Evolutionary conservation across 441 rosid species (phyloP).

Genomic region (Hura crepitans): DNA sequence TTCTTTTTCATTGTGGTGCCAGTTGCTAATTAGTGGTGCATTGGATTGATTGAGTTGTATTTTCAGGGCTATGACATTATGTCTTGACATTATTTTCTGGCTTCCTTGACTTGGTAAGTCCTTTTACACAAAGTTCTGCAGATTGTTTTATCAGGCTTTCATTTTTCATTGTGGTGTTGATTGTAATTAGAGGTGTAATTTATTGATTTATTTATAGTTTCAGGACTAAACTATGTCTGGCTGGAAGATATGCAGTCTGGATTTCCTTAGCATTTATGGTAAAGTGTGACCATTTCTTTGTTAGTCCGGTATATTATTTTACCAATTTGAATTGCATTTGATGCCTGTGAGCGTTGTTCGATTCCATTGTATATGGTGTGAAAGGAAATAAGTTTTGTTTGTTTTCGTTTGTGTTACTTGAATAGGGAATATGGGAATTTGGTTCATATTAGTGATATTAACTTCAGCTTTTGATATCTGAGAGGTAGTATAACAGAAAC

Average conservation of each 20-base stretch:
- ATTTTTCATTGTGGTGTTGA: background rate
- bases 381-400: too few species aligned
- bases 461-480: too few species aligned
- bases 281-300: background rate
- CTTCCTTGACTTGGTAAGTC: slow-evolving; percentile 5
- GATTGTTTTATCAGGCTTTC: background rate
- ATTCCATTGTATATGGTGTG: background rate
- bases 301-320: background rate
- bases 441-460: too few species aligned
- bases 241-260: background rate
- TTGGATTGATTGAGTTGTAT: background rate
- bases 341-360: background rate
- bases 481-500: too few species aligned
- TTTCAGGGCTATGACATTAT: slow-evolving; percentile 5
- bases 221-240: slow-evolving; percentile 1
- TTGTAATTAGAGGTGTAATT: background rate
- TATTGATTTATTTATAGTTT: background rate
- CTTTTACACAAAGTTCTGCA: background rate
- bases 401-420: too few species aligned
- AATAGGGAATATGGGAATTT: too few species aligned
- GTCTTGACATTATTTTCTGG: background rate
- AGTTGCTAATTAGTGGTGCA: background rate
- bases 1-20: background rate
- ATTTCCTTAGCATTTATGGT: background rate
- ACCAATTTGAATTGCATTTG: background rate